Conservation (phyloP, 164 flowering plant genomes). For the Vitis cinerea region DNA sequence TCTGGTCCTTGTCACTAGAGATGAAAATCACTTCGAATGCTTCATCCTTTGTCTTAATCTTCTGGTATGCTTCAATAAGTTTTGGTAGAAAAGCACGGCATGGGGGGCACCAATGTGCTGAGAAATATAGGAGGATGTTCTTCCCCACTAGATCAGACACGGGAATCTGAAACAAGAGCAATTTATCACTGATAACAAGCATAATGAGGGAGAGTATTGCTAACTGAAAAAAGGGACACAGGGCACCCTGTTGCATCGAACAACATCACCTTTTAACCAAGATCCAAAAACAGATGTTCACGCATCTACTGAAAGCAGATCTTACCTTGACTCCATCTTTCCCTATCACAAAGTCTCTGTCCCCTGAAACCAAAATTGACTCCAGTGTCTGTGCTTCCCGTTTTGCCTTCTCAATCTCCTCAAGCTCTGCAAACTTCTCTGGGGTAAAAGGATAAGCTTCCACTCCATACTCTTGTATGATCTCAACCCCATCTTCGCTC, state of each 20-base stretch:
- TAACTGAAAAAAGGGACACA: slow-evolving; percentile 19
- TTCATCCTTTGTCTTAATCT: slow-evolving; percentile 53
- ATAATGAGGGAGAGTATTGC: slow-evolving; percentile 5
- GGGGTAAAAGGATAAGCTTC: slow-evolving; percentile 60
- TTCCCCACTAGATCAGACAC: slow-evolving; percentile 70
- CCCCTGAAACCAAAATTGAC: slow-evolving; percentile 49
- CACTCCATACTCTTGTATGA: slow-evolving; percentile 48
- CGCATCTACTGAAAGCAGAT: background rate
- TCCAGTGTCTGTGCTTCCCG: slow-evolving; percentile 50
- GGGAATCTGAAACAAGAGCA: slow-evolving; percentile 29
- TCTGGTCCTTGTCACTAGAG: slow-evolving; percentile 55
- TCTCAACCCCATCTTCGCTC: slow-evolving; percentile 33
- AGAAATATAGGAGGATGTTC: slow-evolving; percentile 60
- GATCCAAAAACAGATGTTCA: background rate
- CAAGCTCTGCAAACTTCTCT: slow-evolving; percentile 48
- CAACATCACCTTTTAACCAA: too few relatives aligned
- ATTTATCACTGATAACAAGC: background rate
- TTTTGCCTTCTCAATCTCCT: slow-evolving; percentile 46
- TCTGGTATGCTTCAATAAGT: slow-evolving; percentile 53
- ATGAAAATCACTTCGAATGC: slow-evolving; percentile 65
- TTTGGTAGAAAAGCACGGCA: slow-evolving; percentile 64
- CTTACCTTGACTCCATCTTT: slow-evolving; percentile 47
- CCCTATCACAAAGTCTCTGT: slow-evolving; percentile 44
- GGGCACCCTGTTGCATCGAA: background rate
- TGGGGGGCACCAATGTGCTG: slow-evolving; percentile 76